Evolutionary conservation across 208 protist genomes (phyloP).

Genomic region (Strigomonas culicis): DNA sequence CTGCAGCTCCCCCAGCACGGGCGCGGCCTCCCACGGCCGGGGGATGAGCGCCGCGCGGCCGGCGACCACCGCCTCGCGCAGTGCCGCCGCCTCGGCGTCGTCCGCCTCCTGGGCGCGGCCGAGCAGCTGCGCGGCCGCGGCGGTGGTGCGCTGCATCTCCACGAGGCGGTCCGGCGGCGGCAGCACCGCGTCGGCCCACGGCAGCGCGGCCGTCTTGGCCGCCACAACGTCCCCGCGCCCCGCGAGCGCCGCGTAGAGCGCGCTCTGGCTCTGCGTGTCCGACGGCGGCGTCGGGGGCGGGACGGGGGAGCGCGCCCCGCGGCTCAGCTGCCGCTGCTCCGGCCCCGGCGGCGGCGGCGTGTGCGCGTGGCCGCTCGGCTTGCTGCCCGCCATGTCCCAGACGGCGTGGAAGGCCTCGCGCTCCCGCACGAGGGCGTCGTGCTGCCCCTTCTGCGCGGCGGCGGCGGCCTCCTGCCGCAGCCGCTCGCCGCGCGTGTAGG

Average conservation of each 20-base stretch:
- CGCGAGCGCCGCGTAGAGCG: conserved; percentile 37
- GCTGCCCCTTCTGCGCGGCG: not conserved
- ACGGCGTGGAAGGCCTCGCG: conserved; percentile 30
- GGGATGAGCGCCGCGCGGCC: not conserved
- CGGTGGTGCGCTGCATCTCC: conserved; percentile 10
- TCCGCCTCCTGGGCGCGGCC: not conserved
- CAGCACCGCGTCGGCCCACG: not conserved
- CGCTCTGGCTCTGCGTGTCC: conserved; percentile 21
- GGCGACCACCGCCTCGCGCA: not conserved
- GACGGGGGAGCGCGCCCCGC: too few species aligned
- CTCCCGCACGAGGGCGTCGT: conserved; percentile 12
- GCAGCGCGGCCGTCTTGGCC: conserved; percentile 9
- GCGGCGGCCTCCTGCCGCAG: not conserved
- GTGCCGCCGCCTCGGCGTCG: too few species aligned
- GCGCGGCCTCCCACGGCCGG: not conserved
- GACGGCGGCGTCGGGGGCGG: too few species aligned
- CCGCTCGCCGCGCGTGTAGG: not conserved
- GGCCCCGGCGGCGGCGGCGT: too few species aligned
- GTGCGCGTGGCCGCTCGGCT: too few species aligned
- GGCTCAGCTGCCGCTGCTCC: too few species aligned
- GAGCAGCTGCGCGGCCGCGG: conserved; percentile 5
- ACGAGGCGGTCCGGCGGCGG: conserved; percentile 6
- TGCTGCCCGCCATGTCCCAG: conserved; percentile 12
- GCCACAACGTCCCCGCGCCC: conserved; percentile 14
- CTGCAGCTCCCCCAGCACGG: not conserved